Evolutionary conservation across 2,329 filamentous ascomycete species (phyloP).

Genomic region (Trichoderma brevicompactum): DNA sequence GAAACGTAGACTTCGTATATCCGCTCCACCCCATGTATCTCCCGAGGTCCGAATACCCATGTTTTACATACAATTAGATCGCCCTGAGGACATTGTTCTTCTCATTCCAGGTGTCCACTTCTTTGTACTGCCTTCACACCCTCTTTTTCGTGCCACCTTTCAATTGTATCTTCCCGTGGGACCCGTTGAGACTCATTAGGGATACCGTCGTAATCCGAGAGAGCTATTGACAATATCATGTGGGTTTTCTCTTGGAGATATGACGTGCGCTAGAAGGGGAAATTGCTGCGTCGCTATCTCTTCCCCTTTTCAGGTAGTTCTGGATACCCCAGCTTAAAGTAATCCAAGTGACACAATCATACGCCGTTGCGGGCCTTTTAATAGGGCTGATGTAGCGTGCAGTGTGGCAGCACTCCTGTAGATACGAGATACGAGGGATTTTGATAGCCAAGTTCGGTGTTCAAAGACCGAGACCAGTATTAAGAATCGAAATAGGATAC

Average conservation of each 20-base stretch:
- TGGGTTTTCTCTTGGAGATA: background rate
- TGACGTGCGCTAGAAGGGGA: background rate
- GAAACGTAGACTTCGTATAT: constrained; percentile 1
- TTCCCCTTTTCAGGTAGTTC: background rate
- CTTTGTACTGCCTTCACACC: constrained; percentile 17
- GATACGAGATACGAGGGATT: background rate
- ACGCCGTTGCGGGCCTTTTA: background rate
- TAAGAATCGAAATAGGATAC: constrained; percentile 28
- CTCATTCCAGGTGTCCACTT: background rate
- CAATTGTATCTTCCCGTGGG: background rate
- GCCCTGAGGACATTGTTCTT: background rate
- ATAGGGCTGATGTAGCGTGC: background rate
- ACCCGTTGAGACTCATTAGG: background rate
- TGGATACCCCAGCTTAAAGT: constrained; percentile 11
- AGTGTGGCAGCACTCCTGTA: background rate
- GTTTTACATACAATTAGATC: background rate
- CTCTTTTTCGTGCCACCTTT: background rate
- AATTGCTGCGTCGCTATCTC: background rate
- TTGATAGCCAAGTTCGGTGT: constrained; percentile 4
- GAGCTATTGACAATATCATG: background rate
- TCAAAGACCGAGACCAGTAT: constrained; percentile 13
- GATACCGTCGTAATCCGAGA: constrained; percentile 19
- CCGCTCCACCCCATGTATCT: constrained; percentile 6
- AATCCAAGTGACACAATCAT: background rate
- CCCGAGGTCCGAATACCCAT: background rate